phyloP scores from a whole-genome alignment of 495 filamentous ascomycete species.

The Venustampulla echinocandica region DNA sequence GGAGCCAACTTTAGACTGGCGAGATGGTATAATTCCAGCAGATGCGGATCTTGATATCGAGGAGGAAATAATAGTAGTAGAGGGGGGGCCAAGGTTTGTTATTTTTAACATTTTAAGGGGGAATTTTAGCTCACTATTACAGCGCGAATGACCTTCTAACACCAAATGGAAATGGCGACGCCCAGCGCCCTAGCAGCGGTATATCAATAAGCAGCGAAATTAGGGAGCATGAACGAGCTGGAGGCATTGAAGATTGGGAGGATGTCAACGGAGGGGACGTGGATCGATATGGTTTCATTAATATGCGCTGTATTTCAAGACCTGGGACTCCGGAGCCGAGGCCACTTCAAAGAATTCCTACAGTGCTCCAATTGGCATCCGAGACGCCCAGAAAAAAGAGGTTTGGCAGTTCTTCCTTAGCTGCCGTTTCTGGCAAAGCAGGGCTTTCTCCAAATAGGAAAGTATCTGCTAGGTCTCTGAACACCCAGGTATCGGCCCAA shows the following conservation, averaged over 20 bases:
- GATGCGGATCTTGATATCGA: slow-evolving; percentile 1
- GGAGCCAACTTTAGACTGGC: slow-evolving; percentile 51
- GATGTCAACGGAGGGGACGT: slow-evolving; percentile 80
- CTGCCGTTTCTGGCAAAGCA: slow-evolving; percentile 23
- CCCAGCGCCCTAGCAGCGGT: slow-evolving; percentile 13
- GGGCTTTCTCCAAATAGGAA: slow-evolving; percentile 33
- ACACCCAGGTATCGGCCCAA: slow-evolving; percentile 40
- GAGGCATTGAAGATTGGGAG: slow-evolving; percentile 93
- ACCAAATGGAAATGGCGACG: background rate
- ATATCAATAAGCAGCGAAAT: slow-evolving; percentile 19
- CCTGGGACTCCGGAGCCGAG: slow-evolving; percentile 33
- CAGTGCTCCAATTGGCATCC: slow-evolving; percentile 50
- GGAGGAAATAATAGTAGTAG: slow-evolving; percentile 3
- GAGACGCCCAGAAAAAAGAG: slow-evolving; percentile 52
- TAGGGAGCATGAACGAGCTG: slow-evolving; percentile 47
- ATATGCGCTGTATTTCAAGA: slow-evolving; percentile 21
- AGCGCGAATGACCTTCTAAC: slow-evolving; percentile 9
- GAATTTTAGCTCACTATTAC: slow-evolving; percentile 3
- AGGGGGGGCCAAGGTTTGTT: slow-evolving; percentile 6
- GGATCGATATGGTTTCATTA: slow-evolving; percentile 93
- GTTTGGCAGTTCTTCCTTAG: slow-evolving; percentile 42
- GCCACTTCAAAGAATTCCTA: slow-evolving; percentile 58
- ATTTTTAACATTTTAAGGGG: background rate
- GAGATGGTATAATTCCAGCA: slow-evolving; percentile 38
- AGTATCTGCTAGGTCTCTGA: slow-evolving; percentile 42